Evolutionary conservation across 768 basidiomycete species (phyloP), one percentile per base, ranked within the genome.

Genomic region (Lactarius sp.): DNA sequence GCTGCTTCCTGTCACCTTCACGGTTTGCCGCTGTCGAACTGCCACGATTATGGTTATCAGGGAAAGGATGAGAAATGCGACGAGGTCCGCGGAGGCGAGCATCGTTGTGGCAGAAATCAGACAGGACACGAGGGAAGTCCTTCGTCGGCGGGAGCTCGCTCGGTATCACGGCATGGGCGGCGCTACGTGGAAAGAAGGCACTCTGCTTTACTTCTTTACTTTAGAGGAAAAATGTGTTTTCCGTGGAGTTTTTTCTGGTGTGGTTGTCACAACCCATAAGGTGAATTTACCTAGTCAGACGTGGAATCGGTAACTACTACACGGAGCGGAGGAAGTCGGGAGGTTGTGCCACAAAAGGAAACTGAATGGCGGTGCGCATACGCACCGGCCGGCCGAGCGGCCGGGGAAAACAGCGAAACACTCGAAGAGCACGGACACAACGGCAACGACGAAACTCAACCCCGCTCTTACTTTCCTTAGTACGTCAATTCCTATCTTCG

Each of bases 361-460:
- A 33, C 2, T 6, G 1, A 1, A 4, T n/a, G 52, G 4, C 20
- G 22, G 20, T 4, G 5, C 16, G 7, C 36, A 20, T 6, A 3
- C 16, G 7, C 36, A 39, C 64, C 64, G 59, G 54, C 64, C 53
- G 47, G 52, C 58, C 58, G 50, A 8, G 14, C 12, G n/a, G n/a
- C 56, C 31, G 18, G 13, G n/a, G 16, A 22, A 42, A 10, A 9
- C 9, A 20, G 18, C 36, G 8, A 22, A 33, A 22, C 16, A 18
- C 55, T 18, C 6, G 46, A 47, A 4, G 46, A 47, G 20, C 46
- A 47, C 46, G n/a, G 13, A 27, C 22, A 37, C 42, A 20, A 49
- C 58, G 49, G 51, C 44, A 5, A 50, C 39, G 13, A 47, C 46
- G 6, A 46, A 33, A 3, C 31, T 41, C 36, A 37, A 34, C 42